Conservation (phyloP, 257 asterid species). For the Schizonepeta tenuifolia region DNA sequence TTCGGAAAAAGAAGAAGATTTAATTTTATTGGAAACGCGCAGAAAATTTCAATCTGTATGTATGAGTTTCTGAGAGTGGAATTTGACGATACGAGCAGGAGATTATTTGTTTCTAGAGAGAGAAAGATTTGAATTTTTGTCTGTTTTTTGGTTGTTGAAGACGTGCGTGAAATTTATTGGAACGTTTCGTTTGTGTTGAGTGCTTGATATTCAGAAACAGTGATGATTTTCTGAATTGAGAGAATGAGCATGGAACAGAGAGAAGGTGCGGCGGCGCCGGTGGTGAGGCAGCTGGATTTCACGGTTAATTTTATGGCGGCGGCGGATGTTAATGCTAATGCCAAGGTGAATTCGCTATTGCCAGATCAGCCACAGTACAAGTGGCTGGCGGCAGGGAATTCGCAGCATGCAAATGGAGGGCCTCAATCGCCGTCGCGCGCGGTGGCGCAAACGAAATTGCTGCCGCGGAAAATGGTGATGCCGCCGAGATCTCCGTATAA, state of each 20-base stretch:
- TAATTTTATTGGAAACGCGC: conserved; percentile 11
- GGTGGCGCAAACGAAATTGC: conserved; percentile 42
- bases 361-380: conserved; percentile 54
- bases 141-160: neutral
- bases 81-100: conserved; percentile 22
- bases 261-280: conserved; percentile 44
- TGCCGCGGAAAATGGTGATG: conserved; percentile 43
- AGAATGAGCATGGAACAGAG: conserved; percentile 53
- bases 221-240: neutral
- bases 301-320: conserved; percentile 37
- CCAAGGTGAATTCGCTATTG: conserved; percentile 35
- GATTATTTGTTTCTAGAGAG: neutral
- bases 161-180: conserved; percentile 12
- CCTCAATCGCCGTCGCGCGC: conserved; percentile 38
- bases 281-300: conserved; percentile 70
- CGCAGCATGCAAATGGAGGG: conserved; percentile 37
- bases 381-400: conserved; percentile 47
- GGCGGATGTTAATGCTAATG: conserved; percentile 33
- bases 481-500: conserved; percentile 44
- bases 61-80: neutral
- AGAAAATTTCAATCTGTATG: neutral
- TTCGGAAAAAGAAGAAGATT: conserved; percentile 9
- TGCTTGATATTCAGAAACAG: conserved; percentile 26
- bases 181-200: neutral
- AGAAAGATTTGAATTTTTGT: conserved; percentile 26